Conservation (phyloP, 306 rosid genomes). For the Cyamopsis tetragonoloba region DNA sequence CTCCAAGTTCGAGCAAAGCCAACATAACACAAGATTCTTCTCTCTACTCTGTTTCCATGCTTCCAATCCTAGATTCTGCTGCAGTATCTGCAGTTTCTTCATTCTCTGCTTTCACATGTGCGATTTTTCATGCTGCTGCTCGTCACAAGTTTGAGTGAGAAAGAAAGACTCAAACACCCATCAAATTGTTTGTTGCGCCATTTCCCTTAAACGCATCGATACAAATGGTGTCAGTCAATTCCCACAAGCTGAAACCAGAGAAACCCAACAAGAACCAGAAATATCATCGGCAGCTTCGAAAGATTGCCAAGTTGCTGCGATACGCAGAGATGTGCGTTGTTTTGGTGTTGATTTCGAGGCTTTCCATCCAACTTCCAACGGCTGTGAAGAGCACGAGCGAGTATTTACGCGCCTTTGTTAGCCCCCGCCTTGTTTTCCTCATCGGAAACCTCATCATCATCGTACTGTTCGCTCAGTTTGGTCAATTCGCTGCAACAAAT, state of each 20-base stretch:
- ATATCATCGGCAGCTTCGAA: constrained; percentile 45
- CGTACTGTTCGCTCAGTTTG: constrained; percentile 59
- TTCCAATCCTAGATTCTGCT: constrained; percentile 21
- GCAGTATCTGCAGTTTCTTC: constrained; percentile 34
- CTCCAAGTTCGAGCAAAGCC: neutral
- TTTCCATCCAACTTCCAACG: constrained; percentile 50
- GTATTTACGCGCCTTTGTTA: constrained; percentile 42
- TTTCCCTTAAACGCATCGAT: neutral
- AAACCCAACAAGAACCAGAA: constrained; percentile 46
- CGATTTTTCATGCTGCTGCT: constrained; percentile 20
- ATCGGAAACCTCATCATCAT: constrained; percentile 70
- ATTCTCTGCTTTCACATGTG: constrained; percentile 25
- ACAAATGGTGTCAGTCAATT: constrained; percentile 52
- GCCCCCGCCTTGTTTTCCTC: constrained; percentile 62
- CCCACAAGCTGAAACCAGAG: constrained; percentile 46
- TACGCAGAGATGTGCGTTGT: constrained; percentile 51
- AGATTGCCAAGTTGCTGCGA: constrained; percentile 50
- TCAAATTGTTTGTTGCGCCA: neutral
- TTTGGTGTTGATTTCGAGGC: constrained; percentile 53
- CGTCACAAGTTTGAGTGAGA: constrained; percentile 40
- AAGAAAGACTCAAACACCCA: too few relatives aligned
- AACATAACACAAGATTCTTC: neutral
- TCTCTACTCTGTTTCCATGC: constrained; percentile 42
- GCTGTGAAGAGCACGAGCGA: constrained; percentile 55
- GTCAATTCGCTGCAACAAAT: constrained; percentile 35